Evolutionary conservation across 441 rosid genomes (phyloP), one percentile per base, ranked within the genome.

Genomic region (Eruca vesicaria): DNA sequence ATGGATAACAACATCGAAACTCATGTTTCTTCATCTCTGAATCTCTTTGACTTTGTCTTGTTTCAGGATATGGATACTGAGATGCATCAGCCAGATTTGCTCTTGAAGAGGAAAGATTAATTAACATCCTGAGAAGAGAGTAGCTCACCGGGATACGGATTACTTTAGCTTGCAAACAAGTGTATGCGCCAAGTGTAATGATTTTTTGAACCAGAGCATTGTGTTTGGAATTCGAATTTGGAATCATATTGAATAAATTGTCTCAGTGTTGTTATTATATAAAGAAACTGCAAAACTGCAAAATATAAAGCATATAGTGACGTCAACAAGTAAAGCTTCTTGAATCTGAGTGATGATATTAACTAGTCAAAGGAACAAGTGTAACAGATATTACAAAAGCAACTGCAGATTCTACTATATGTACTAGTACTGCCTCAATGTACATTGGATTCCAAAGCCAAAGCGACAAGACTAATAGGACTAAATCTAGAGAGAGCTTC

Each of bases 371-470:
- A 20, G 18, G 53, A 53, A 62, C 57, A 69, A 69, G 18, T 64
- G 21, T n/a, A n/a, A n/a, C n/a, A n/a, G n/a, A n/a, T n/a, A n/a
- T n/a, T n/a, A n/a, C n/a, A n/a, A 23, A 23, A 23, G 26, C 26
- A 71, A 31, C 2, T 11, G 59, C 59, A 60, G 31, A 48, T 71
- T 38, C 68, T 77, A 71, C 19, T 35, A 59, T 77, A 77, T 72
- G 50, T 77, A 77, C 80, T 77, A 71, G 50, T 77, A 77, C 77
- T 35, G 10, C 41, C 76, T 77, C 72, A 66, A 60, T 59, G 76
- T n/a, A 52, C 43, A 66, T 23, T 43, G 48, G 35, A 57, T 19
- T 26, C 72, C 20, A 71, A 23, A 31, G 21, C 56, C 28, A 48
- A 71, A 58, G 15, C 63, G 57, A 35, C 55, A 58, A 77, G 33